Base-by-base conservation (phyloP, 2,329 filamentous ascomycete genomes). In the Aspergillus carbonarius region DNA sequence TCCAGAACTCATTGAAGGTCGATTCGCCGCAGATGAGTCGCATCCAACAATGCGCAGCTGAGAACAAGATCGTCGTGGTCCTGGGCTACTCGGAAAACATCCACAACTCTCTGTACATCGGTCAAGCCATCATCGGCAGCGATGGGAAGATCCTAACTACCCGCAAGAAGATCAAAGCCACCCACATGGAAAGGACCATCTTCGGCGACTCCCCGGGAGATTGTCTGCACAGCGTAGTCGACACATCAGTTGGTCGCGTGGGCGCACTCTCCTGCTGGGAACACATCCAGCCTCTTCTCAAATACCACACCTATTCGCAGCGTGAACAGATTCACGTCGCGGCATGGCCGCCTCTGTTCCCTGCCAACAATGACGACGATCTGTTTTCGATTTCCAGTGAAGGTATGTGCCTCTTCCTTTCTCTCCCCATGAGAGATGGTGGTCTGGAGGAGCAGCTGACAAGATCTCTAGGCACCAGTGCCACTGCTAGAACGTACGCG, bases 401-500 rank as follows among this genome's bases (percentile, higher is more conserved):
- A 35, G 74, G 69, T 63, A 34, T 47, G 15, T 32, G 8, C 18
- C 17, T 6, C 9, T 10, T 13, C 6, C 5, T 13, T 23, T 12
- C 18, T n/a, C n/a, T n/a, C n/a, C n/a, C n/a, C n/a, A n/a, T n/a
- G n/a, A n/a, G n/a, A n/a, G n/a, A 5, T 10, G 6, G 8, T 5
- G 13, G 13, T 20, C 8, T 13, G 12, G 13, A 23, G 37, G 9
- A 42, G 23, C 20, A n/a, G 4, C 18, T 42, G 20, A 42, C 17
- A 42, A 6, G 6, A n/a, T n/a, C 20, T 17, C 12, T 13, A 60
- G 62, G 4, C 78, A 75, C 57, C 76, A 75, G 30, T 76, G 66
- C 52, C 46, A 72, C 85, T 1, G 80, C 82, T 0, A 81, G 81
- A 60, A 77, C 79, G 0, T 85, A 86, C 62, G 84, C 85, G 1